Evolutionary conservation across 225 moss, liverwort and hornwort genomes (phyloP), one percentile per base, ranked within the genome.

Genomic region (Polytrichum commune): DNA sequence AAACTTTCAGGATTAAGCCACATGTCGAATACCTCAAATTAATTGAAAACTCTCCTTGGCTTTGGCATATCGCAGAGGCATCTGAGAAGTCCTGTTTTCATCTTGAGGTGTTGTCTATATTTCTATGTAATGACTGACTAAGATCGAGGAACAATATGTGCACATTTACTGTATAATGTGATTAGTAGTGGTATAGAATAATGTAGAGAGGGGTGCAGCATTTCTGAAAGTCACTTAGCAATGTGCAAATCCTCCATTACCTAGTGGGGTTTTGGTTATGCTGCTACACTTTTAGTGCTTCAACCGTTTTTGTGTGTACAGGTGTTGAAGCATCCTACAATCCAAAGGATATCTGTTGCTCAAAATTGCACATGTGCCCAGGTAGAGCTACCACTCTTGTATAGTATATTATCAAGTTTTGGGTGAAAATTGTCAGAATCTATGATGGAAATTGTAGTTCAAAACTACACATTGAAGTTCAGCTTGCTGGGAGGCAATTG

Each of bases 361-460:
- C 85, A 85, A 77, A 56, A 53, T 58, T 85, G 85, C 65, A 77
- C 79, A 23, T 54, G 72, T 80, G 85, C 85, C 35, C 79, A 85
- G 72, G 85, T 77, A 77, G 58, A 27, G 33, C 18, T 58, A 22
- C 7, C 4, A 28, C 30, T 69, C 23, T 25, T 19, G 46, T 10
- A 13, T 10, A 38, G 38, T 38, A 46, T 46, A 46, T 46, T 46
- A 46, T 46, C 13, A 46, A 46, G 46, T 46, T 46, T 8, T 35
- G 35, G 9, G 9, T 35, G 35, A 9, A 35, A 8, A 35, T 35
- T 35, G 35, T 35, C 9, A 35, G 35, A 35, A 7, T 35, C 35
- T 16, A 46, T 46, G 46, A 46, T 46, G 46, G 46, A 13, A 3
- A 46, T 13, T 46, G 1, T 35, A 8, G 35, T 35, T 33, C 33